These are phyloP conservation scores for Candida taoyuanica DNA, from an alignment of 805 yeast species.

Conservation along the genomic window DNA sequence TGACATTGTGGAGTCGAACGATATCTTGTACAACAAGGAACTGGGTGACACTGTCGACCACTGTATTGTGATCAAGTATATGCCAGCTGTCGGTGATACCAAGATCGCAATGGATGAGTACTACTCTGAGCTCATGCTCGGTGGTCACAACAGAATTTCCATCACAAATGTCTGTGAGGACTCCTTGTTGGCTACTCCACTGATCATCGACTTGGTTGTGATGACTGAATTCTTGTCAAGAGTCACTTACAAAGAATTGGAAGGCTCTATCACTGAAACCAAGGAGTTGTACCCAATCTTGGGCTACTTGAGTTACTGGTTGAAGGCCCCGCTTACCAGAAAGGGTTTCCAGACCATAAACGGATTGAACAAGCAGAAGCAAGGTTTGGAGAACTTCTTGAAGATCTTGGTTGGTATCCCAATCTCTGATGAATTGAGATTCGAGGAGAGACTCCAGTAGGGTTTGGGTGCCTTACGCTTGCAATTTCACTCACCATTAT, in stretches of 20 bases:
- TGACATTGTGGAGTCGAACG: slow-evolving; percentile 86
- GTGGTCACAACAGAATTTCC: slow-evolving; percentile 93
- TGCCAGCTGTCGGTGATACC: slow-evolving; percentile 92
- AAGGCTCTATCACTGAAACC: slow-evolving; percentile 25
- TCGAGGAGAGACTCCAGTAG: slow-evolving; percentile 78
- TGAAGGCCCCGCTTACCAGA: slow-evolving; percentile 92
- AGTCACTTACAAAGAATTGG: slow-evolving; percentile 66
- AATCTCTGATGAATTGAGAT: slow-evolving; percentile 84
- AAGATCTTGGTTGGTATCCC: slow-evolving; percentile 89
- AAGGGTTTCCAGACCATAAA: slow-evolving; percentile 88
- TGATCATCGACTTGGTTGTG: slow-evolving; percentile 85
- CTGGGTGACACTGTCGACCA: slow-evolving; percentile 80
- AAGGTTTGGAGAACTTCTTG: slow-evolving; percentile 85
- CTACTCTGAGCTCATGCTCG: slow-evolving; percentile 93
- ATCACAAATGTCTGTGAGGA: slow-evolving; percentile 97
- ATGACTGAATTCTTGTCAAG: slow-evolving; percentile 88
- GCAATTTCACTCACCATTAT: no score
- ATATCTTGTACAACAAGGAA: slow-evolving; percentile 77
- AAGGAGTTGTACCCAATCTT: slow-evolving; percentile 74
- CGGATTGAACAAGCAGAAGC: slow-evolving; percentile 92
- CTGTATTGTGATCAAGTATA: slow-evolving; percentile 90
- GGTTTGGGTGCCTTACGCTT: no score
- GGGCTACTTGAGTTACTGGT: slow-evolving; percentile 88
- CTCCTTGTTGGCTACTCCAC: slow-evolving; percentile 89
- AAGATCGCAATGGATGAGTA: slow-evolving; percentile 99